Evolutionary conservation across 1,284 basidiomycete genomes (phyloP).

Genomic region (Ceratobasidium sp.): DNA sequence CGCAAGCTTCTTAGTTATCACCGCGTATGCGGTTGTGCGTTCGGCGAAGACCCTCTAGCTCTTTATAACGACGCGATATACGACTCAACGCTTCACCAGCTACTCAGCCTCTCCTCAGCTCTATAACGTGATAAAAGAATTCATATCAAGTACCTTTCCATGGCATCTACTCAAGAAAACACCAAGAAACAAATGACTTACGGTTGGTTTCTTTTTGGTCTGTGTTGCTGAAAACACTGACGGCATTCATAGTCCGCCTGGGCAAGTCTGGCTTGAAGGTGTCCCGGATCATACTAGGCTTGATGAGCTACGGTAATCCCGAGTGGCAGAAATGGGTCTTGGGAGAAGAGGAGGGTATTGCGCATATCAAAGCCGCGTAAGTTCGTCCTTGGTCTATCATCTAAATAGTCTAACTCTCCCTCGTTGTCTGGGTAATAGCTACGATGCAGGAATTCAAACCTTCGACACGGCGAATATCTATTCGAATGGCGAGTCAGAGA

Average conservation of each 20-base stretch:
- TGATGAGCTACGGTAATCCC: slow-evolving; percentile 39
- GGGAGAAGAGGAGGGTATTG: slow-evolving; percentile 54
- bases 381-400: slow-evolving; percentile 1
- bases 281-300: slow-evolving; percentile 36
- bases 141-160: not conserved
- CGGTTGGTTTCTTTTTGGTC: not conserved
- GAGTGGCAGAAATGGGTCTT: slow-evolving; percentile 55
- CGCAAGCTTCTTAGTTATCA: too few species aligned
- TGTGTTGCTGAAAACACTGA: not conserved
- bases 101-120: too few species aligned
- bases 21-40: too few species aligned
- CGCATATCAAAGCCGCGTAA: slow-evolving; percentile 57
- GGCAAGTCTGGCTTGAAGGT: slow-evolving; percentile 46
- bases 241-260: slow-evolving; percentile 27
- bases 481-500: slow-evolving; percentile 45
- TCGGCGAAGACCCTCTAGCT: too few species aligned
- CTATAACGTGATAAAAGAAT: too few species aligned
- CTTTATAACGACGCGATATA: too few species aligned
- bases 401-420: not conserved
- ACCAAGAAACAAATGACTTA: not conserved
- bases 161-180: not conserved
- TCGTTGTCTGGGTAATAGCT: slow-evolving; percentile 38
- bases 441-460: slow-evolving; percentile 47
- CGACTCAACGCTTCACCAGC: too few species aligned
- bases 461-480: slow-evolving; percentile 48